These are phyloP conservation scores for Lodderomyces jiufengensis DNA, from an alignment of 1,139 yeast species.

Conservation along the genomic window DNA sequence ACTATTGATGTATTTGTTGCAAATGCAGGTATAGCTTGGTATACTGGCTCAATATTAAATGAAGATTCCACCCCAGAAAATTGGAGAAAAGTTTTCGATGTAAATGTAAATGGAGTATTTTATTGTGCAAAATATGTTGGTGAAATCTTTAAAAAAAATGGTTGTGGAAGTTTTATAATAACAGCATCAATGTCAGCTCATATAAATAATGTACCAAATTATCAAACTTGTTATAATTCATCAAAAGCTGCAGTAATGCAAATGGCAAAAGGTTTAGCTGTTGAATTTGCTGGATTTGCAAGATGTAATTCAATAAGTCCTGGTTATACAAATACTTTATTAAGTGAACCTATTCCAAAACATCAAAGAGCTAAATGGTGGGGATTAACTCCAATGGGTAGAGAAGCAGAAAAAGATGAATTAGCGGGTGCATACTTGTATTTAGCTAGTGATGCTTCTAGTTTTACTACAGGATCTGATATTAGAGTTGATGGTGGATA, in stretches of 20 bases:
- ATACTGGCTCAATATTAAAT: constrained; percentile 65
- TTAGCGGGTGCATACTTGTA: constrained; percentile 43
- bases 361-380: constrained; percentile 35
- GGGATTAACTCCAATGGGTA: constrained; percentile 36
- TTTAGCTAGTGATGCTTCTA: constrained; percentile 40
- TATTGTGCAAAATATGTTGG: constrained; percentile 58
- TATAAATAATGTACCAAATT: constrained; percentile 51
- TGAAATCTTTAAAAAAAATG: constrained; percentile 44
- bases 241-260: constrained; percentile 59
- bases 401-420: constrained; percentile 40
- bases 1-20: constrained; percentile 78
- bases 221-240: constrained; percentile 55
- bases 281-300: constrained; percentile 52
- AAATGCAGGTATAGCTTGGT: constrained; percentile 87
- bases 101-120: constrained; percentile 56
- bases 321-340: constrained; percentile 54
- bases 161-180: constrained; percentile 53
- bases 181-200: constrained; percentile 63
- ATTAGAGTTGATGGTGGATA: constrained; percentile 42
- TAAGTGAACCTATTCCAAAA: constrained; percentile 44
- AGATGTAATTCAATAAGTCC: constrained; percentile 56
- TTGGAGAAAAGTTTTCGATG: constrained; percentile 49
- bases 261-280: constrained; percentile 50
- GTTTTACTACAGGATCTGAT: constrained; percentile 46
- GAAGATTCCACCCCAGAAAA: constrained; percentile 41